Percentiles rank a stretch among this genome's conserved stretches.
These are phyloP conservation scores for Ziziphus jujuba DNA, from an alignment of 306 rosid genomes.

Conservation along the genomic window DNA sequence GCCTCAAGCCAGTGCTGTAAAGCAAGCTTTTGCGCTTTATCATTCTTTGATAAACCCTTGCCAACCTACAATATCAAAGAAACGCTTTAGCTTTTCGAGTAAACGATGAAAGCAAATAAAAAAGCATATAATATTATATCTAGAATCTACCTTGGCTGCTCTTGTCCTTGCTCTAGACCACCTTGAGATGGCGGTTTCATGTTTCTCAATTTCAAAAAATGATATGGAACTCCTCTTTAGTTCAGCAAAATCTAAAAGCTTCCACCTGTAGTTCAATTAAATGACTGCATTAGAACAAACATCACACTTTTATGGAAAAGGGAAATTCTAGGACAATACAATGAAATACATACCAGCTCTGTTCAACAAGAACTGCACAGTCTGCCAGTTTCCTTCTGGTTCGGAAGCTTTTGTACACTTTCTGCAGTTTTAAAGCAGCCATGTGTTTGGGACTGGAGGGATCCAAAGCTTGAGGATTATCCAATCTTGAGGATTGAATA, in stretches of 20 bases:
- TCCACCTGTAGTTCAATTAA: slow-evolving; percentile 66
- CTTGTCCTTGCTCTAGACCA: slow-evolving; percentile 99
- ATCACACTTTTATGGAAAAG: background rate
- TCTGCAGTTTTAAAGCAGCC: slow-evolving; percentile 93
- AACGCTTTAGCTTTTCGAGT: slow-evolving; percentile 11
- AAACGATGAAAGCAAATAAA: slow-evolving; percentile 6
- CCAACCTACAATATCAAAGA: slow-evolving; percentile 73
- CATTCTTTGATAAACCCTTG: slow-evolving; percentile 88
- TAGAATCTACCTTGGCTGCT: slow-evolving; percentile 83
- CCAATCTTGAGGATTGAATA: slow-evolving; percentile 35
- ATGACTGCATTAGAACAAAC: slow-evolving; percentile 23
- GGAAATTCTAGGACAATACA: slow-evolving; percentile 5
- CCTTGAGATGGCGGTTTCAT: slow-evolving; percentile 92
- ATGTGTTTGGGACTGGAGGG: slow-evolving; percentile 67
- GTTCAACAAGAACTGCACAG: slow-evolving; percentile 98
- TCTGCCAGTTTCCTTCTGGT: slow-evolving; percentile 96
- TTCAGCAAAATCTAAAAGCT: slow-evolving; percentile 94
- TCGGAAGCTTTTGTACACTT: slow-evolving; percentile 97
- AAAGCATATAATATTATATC: background rate
- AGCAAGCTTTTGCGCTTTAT: slow-evolving; percentile 92
- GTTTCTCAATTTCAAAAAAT: slow-evolving; percentile 91
- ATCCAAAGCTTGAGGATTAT: slow-evolving; percentile 48
- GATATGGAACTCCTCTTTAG: slow-evolving; percentile 93
- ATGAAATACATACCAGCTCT: slow-evolving; percentile 74
- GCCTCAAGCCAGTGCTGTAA: slow-evolving; percentile 99